Percentiles rank a stretch among this genome's conserved stretches.
phyloP scores from a whole-genome alignment of 1,284 basidiomycete genomes.

The Microbotryomycetes sp. region DNA sequence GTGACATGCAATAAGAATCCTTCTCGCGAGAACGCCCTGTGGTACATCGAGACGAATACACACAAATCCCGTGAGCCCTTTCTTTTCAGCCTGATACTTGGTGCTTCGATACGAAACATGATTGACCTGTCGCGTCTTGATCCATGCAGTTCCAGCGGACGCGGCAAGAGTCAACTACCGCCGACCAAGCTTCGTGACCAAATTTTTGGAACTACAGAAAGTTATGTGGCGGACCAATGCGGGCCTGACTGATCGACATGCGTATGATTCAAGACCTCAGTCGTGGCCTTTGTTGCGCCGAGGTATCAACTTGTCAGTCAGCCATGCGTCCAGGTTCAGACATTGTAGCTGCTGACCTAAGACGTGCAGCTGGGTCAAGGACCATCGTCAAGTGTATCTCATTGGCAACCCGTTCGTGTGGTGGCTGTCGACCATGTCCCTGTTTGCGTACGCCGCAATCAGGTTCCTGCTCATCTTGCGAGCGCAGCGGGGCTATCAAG shows the following conservation, averaged over 20 bases:
- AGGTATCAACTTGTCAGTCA: constrained; percentile 58
- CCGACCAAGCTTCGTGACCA: constrained; percentile 74
- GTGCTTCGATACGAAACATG: neutral
- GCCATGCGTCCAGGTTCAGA: neutral
- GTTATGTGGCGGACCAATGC: constrained; percentile 99
- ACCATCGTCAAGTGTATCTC: constrained; percentile 89
- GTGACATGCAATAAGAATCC: constrained; percentile 66
- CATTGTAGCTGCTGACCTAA: neutral
- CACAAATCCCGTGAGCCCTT: constrained; percentile 64
- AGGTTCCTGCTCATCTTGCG: constrained; percentile 77
- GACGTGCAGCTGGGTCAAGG: constrained; percentile 90
- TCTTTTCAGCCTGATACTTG: neutral
- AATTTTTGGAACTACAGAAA: constrained; percentile 85
- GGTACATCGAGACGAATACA: constrained; percentile 83
- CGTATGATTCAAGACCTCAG: constrained; percentile 84
- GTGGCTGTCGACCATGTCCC: constrained; percentile 71
- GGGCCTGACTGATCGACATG: constrained; percentile 87
- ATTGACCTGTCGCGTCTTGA: neutral
- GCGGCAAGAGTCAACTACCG: constrained; percentile 71
- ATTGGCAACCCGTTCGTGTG: constrained; percentile 91
- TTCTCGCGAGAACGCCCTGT: constrained; percentile 78
- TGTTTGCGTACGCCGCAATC: constrained; percentile 60
- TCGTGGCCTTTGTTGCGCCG: constrained; percentile 82
- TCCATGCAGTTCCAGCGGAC: constrained; percentile 56
- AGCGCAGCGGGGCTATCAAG: constrained; percentile 80